These are phyloP conservation scores for Eragrostis curvula DNA, from an alignment of 176 grass and related monocot genomes.

Conservation along the genomic window DNA sequence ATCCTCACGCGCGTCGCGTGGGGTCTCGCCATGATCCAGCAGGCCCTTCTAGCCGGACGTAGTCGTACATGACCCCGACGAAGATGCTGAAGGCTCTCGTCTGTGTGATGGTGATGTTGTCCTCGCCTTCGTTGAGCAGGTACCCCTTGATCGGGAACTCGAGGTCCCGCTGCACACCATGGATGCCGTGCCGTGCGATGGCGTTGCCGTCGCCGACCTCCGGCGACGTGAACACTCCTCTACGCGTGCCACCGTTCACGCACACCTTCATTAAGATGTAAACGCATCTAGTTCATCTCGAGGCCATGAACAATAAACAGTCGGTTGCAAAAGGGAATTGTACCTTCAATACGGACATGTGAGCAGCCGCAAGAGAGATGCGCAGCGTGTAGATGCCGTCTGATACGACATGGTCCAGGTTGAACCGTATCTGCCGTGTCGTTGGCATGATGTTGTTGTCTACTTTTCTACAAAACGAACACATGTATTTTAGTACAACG, in stretches of 20 bases:
- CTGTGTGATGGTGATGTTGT: slow-evolving; percentile 54
- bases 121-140: slow-evolving; percentile 47
- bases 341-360: slow-evolving; percentile 54
- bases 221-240: slow-evolving; percentile 32
- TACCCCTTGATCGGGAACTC: slow-evolving; percentile 43
- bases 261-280: not conserved
- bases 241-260: not conserved
- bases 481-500: not conserved
- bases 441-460: slow-evolving; percentile 19
- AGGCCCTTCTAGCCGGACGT: slow-evolving; percentile 57
- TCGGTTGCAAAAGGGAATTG: too few species aligned
- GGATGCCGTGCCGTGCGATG: slow-evolving; percentile 64
- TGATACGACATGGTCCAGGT: not conserved
- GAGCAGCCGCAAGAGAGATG: slow-evolving; percentile 50
- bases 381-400: slow-evolving; percentile 54
- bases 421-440: slow-evolving; percentile 60
- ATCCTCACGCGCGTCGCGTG: not conserved
- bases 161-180: slow-evolving; percentile 52
- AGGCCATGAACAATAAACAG: too few species aligned
- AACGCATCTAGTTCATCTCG: too few species aligned
- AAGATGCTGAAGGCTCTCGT: slow-evolving; percentile 28
- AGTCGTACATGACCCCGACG: slow-evolving; percentile 64
- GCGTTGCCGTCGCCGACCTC: slow-evolving; percentile 62
- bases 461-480: slow-evolving; percentile 39
- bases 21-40: slow-evolving; percentile 26